Conservation (phyloP, 208 protist species). For the Trypanosoma scelopori region DNA sequence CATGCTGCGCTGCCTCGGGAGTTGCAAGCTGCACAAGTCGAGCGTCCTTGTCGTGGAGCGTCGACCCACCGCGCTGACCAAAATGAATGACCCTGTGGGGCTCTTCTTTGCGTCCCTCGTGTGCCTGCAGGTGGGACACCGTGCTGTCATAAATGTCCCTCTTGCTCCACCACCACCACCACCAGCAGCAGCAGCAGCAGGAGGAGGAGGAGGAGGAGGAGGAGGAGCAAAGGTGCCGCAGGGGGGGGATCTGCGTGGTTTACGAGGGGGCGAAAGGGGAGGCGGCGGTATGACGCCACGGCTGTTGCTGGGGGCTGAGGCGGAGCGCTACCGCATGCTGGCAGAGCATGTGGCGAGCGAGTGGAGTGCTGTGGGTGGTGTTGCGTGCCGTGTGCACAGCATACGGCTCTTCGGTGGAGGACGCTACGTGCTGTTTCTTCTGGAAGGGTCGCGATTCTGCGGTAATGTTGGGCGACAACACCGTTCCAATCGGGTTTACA, state of each 20-base stretch:
- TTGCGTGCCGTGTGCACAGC: constrained; percentile 28
- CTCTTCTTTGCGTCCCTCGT: constrained; percentile 16
- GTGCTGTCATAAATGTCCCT: neutral
- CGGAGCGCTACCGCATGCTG: constrained; percentile 4
- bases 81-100: neutral
- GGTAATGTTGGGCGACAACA: constrained; percentile 69
- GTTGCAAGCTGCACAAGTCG: constrained; percentile 73
- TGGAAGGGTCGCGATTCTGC: constrained; percentile 72
- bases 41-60: constrained; percentile 39
- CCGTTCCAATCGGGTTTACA: constrained; percentile 78
- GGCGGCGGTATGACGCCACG: neutral
- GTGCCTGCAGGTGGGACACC: constrained; percentile 4
- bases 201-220: neutral
- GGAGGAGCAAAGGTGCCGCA: neutral
- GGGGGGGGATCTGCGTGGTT: neutral
- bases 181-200: neutral
- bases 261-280: no score
- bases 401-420: constrained; percentile 17
- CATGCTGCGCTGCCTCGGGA: constrained; percentile 75
- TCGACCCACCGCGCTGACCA: no score
- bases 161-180: neutral
- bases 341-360: constrained; percentile 16
- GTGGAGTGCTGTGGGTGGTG: constrained; percentile 32
- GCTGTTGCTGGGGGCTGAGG: neutral
- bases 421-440: constrained; percentile 43